These are phyloP conservation scores for Ascochyta clinopodiicola DNA, from an alignment of 2,329 filamentous ascomycete species.

Conservation along the genomic window DNA sequence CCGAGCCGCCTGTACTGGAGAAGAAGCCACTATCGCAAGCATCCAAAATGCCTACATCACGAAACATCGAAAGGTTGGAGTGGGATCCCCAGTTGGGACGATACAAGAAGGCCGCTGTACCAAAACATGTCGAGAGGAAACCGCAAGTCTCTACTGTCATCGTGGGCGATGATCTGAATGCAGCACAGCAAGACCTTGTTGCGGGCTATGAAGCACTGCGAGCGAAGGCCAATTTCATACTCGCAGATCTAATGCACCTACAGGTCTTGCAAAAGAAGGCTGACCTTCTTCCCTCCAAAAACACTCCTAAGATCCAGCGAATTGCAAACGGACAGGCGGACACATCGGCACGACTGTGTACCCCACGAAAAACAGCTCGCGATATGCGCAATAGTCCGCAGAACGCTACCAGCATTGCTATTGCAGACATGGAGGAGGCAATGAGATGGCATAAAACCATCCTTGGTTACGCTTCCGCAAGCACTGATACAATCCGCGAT, in stretches of 20 bases:
- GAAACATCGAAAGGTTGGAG: slow-evolving; percentile 6
- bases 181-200: slow-evolving; percentile 30
- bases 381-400: slow-evolving; percentile 28
- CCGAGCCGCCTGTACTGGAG: slow-evolving; percentile 26
- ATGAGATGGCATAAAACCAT: slow-evolving; percentile 31
- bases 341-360: slow-evolving; percentile 18
- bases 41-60: not conserved
- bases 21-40: not conserved
- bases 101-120: slow-evolving; percentile 14
- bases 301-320: slow-evolving; percentile 25
- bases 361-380: slow-evolving; percentile 33
- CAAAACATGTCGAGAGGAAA: slow-evolving; percentile 7
- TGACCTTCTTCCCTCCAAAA: slow-evolving; percentile 24
- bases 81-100: slow-evolving; percentile 20
- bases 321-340: slow-evolving; percentile 24
- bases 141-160: slow-evolving; percentile 5
- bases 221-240: slow-evolving; percentile 27
- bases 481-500: slow-evolving; percentile 34
- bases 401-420: slow-evolving; percentile 28
- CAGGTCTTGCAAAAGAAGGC: slow-evolving; percentile 36
- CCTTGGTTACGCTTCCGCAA: slow-evolving; percentile 19
- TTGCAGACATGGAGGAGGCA: slow-evolving; percentile 35
- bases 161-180: slow-evolving; percentile 27
- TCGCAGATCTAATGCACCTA: slow-evolving; percentile 35
- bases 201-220: slow-evolving; percentile 35